Percentiles rank a stretch among this genome's conserved stretches.
Conservation (phyloP, 2,329 filamentous ascomycete species). For the Cercospora sp. region DNA sequence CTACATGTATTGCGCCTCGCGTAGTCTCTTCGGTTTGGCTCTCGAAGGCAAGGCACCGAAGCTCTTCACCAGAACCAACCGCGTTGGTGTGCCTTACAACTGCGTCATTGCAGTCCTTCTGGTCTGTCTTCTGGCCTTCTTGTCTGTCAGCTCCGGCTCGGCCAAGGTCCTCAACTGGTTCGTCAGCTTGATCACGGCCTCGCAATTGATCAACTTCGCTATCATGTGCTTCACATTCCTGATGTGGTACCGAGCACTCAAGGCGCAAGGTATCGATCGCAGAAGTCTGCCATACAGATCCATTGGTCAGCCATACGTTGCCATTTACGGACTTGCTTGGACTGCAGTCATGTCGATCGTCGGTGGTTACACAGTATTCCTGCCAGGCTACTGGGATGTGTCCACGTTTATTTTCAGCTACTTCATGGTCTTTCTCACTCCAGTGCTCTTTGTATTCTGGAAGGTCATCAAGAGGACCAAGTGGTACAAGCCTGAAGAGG, state of each 20-base stretch:
- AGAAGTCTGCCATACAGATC: slow-evolving; percentile 67
- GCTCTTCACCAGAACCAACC: slow-evolving; percentile 61
- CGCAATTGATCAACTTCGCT: slow-evolving; percentile 70
- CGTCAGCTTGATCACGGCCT: slow-evolving; percentile 69
- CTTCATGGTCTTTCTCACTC: slow-evolving; percentile 71
- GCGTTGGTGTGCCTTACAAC: slow-evolving; percentile 70
- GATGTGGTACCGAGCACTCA: slow-evolving; percentile 67
- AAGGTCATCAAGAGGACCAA: slow-evolving; percentile 68
- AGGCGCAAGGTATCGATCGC: slow-evolving; percentile 67
- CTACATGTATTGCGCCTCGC: slow-evolving; percentile 66
- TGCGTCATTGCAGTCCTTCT: slow-evolving; percentile 66
- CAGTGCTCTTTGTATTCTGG: slow-evolving; percentile 68
- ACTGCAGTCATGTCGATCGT: slow-evolving; percentile 74
- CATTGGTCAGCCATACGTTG: slow-evolving; percentile 67
- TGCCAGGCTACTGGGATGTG: slow-evolving; percentile 64
- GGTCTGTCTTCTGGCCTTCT: slow-evolving; percentile 69
- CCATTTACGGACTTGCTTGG: slow-evolving; percentile 63
- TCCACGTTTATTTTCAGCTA: slow-evolving; percentile 72
- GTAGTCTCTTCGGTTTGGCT: slow-evolving; percentile 66
- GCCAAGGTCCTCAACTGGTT: slow-evolving; percentile 72
- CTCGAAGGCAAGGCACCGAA: slow-evolving; percentile 58
- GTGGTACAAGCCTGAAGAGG: slow-evolving; percentile 56
- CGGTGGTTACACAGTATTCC: slow-evolving; percentile 73
- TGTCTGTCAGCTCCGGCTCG: slow-evolving; percentile 66
- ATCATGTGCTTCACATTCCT: slow-evolving; percentile 70